phyloP scores from a whole-genome alignment of 192 early-diverging fungal species.

The Coemansia sp. region DNA sequence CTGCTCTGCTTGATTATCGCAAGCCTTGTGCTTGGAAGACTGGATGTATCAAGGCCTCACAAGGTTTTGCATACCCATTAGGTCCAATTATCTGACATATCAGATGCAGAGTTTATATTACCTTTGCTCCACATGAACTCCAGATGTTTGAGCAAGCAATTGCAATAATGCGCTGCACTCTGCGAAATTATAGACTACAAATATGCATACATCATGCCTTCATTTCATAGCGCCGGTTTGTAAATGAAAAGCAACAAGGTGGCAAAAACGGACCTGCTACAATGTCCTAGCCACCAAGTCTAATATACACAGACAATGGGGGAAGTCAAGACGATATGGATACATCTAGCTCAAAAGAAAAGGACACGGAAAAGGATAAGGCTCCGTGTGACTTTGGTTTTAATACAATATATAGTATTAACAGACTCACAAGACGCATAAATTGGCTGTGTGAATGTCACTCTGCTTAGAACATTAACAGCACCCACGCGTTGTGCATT shows the following conservation, averaged over 20 bases:
- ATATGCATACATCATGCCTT: not conserved
- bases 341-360: not conserved
- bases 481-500: not conserved
- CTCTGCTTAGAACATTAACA: not conserved
- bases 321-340: not conserved
- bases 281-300: not conserved
- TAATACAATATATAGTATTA: slow-evolving; percentile 17
- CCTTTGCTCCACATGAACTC: not conserved
- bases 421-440: slow-evolving; percentile 11
- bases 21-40: not conserved
- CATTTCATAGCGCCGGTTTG: not conserved
- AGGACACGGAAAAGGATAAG: not conserved
- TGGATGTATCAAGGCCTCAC: not conserved
- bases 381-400: slow-evolving; percentile 10
- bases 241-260: not conserved
- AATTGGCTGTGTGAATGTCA: slow-evolving; percentile 7
- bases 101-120: too few species aligned
- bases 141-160: not conserved
- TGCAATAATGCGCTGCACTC: not conserved
- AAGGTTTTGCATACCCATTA: too few species aligned
- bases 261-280: not conserved
- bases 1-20: not conserved
- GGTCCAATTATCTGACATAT: not conserved
- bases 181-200: not conserved
- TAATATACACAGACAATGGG: not conserved